phyloP scores from a whole-genome alignment of 2,329 filamentous ascomycete genomes.

The Teratosphaeria destructans region DNA sequence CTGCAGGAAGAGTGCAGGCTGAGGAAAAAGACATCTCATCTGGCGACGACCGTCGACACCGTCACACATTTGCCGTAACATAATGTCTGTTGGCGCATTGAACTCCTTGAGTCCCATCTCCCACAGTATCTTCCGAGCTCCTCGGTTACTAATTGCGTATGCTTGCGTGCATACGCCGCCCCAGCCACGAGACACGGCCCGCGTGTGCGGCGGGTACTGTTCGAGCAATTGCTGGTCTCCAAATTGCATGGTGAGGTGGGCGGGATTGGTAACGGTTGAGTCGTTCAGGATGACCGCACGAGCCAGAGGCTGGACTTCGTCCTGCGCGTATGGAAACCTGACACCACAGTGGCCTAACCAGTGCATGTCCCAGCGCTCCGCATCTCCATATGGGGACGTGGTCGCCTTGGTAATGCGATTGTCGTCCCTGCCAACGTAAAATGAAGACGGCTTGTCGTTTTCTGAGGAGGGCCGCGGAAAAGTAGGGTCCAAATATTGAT shows the following conservation, averaged over 20 bases:
- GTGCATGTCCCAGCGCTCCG: slow-evolving; percentile 27
- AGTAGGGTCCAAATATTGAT: slow-evolving; percentile 12
- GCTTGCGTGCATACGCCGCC: slow-evolving; percentile 32
- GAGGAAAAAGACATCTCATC: slow-evolving; percentile 32
- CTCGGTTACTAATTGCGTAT: slow-evolving; percentile 35
- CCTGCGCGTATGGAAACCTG: slow-evolving; percentile 12
- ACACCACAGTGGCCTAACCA: slow-evolving; percentile 35
- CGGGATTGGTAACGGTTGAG: slow-evolving; percentile 12
- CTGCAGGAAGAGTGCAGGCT: slow-evolving; percentile 39
- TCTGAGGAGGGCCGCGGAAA: slow-evolving; percentile 5
- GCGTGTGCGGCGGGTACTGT: slow-evolving; percentile 27
- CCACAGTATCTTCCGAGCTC: slow-evolving; percentile 33
- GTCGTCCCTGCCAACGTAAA: slow-evolving; percentile 5
- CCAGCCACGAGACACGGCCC: slow-evolving; percentile 33
- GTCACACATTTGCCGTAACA: slow-evolving; percentile 23
- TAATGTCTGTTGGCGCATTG: slow-evolving; percentile 28
- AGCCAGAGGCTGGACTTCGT: slow-evolving; percentile 8
- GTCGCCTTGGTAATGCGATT: slow-evolving; percentile 1
- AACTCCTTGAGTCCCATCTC: slow-evolving; percentile 35
- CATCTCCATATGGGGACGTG: slow-evolving; percentile 15
- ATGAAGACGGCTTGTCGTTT: slow-evolving; percentile 5
- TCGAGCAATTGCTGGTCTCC: slow-evolving; percentile 6
- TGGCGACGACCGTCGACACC: slow-evolving; percentile 18
- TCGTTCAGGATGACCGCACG: slow-evolving; percentile 14
- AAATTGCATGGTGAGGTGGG: slow-evolving; percentile 14